phyloP scores from a whole-genome alignment of 306 rosid genomes.

The Cucurbita ficifolia region DNA sequence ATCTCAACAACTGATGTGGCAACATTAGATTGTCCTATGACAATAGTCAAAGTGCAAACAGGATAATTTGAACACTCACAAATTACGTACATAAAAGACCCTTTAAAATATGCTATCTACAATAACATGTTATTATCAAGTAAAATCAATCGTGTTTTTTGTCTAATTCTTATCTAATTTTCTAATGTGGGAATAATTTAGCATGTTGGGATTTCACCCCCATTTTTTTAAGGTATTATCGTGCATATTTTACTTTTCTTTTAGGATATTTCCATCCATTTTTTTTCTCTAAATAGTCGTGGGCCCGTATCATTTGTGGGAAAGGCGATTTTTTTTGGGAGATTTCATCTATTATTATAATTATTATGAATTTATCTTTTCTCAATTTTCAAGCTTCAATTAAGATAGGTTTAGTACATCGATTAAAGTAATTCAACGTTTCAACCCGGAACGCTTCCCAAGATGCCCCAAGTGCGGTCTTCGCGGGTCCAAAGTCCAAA shows the following conservation, averaged over 20 bases:
- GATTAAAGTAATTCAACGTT: neutral
- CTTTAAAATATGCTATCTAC: no score
- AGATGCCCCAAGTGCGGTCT: neutral
- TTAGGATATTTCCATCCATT: neutral
- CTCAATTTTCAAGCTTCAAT: neutral
- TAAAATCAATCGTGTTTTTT: neutral
- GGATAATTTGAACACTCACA: no score
- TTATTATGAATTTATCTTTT: neutral
- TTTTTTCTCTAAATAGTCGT: neutral
- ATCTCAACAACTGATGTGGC: no score
- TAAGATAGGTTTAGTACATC: neutral
- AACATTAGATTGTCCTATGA: no score
- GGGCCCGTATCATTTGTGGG: neutral
- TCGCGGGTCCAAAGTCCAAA: neutral
- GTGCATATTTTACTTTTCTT: neutral
- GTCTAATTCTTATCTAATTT: neutral
- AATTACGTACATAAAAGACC: no score
- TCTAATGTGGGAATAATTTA: neutral
- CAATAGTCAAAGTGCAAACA: no score
- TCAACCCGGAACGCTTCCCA: neutral
- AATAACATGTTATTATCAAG: neutral
- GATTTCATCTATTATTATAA: no score
- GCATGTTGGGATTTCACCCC: neutral
- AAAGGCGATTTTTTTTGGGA: neutral
- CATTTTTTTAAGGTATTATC: neutral